Percentiles rank a stretch among this genome's conserved stretches.
Conservation (phyloP, 768 basidiomycete species). For the Naganishia vishniacii region DNA sequence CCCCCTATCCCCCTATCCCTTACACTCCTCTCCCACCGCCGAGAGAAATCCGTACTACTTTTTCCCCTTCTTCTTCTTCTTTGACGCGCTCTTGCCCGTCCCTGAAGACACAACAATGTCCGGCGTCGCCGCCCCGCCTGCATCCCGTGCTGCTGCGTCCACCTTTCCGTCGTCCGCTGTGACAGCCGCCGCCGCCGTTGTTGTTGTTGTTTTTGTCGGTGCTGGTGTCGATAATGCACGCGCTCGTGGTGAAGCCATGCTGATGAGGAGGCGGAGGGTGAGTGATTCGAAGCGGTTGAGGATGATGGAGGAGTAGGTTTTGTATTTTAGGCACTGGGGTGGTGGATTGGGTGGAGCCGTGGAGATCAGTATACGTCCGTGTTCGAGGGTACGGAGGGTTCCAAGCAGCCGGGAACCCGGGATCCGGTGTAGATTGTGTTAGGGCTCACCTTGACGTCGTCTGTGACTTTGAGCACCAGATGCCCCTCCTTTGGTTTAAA, state of each 20-base stretch:
- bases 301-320: conserved; percentile 87
- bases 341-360: neutral
- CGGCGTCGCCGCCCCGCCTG: neutral
- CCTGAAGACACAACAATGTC: conserved; percentile 18
- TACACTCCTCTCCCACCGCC: too few relatives aligned
- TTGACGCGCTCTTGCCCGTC: conserved; percentile 31
- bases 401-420: too few relatives aligned
- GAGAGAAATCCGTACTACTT: too few relatives aligned
- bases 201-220: conserved; percentile 17
- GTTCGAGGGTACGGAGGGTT: too few relatives aligned
- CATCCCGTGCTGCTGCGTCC: too few relatives aligned
- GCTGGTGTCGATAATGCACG: too few relatives aligned
- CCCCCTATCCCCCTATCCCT: too few relatives aligned
- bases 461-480: conserved; percentile 88
- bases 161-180: too few relatives aligned
- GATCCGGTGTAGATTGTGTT: conserved; percentile 1
- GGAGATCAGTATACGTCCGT: neutral
- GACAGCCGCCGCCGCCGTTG: conserved; percentile 1
- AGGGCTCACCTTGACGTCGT: conserved; percentile 71
- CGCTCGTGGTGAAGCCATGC: conserved; percentile 32
- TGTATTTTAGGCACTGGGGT: conserved; percentile 96
- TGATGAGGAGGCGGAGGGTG: conserved; percentile 62
- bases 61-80: conserved; percentile 50
- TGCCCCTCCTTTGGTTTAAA: conserved; percentile 80
- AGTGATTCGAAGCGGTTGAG: conserved; percentile 93